Conservation (phyloP, 2,329 filamentous ascomycete species). For the Aspergillus alliaceus region DNA sequence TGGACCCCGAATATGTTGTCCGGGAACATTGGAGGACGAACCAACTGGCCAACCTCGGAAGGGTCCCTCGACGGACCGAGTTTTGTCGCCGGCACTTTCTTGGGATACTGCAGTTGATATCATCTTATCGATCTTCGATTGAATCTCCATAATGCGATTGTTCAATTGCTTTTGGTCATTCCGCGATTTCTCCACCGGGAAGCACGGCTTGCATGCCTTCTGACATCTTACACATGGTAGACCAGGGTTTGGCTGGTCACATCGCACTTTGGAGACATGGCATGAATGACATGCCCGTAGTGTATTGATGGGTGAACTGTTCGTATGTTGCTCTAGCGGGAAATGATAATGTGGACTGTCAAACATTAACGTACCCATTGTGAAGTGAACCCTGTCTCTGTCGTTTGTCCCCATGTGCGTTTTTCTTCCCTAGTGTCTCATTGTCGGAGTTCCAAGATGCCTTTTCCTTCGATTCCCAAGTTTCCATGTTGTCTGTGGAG, state of each 20-base stretch:
- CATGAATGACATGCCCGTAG: not conserved
- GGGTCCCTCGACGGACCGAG: not conserved
- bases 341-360: too few species aligned
- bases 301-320: too few species aligned
- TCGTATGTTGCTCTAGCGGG: too few species aligned
- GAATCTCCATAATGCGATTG: not conserved
- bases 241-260: not conserved
- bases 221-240: not conserved
- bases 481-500: not conserved
- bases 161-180: not conserved
- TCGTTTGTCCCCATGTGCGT: not conserved
- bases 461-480: not conserved
- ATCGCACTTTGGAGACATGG: not conserved
- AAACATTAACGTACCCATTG: not conserved
- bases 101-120: not conserved
- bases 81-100: not conserved
- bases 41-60: not conserved
- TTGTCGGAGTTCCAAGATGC: too few species aligned
- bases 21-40: not conserved
- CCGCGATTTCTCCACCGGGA: not conserved
- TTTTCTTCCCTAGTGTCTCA: too few species aligned
- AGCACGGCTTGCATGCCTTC: not conserved
- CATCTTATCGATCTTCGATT: not conserved
- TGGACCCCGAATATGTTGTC: not conserved
- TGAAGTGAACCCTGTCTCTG: not conserved